Evolutionary conservation across 2,329 filamentous ascomycete genomes (phyloP), one percentile per base, ranked within the genome.

Genomic region (Plectosphaerella plurivora): DNA sequence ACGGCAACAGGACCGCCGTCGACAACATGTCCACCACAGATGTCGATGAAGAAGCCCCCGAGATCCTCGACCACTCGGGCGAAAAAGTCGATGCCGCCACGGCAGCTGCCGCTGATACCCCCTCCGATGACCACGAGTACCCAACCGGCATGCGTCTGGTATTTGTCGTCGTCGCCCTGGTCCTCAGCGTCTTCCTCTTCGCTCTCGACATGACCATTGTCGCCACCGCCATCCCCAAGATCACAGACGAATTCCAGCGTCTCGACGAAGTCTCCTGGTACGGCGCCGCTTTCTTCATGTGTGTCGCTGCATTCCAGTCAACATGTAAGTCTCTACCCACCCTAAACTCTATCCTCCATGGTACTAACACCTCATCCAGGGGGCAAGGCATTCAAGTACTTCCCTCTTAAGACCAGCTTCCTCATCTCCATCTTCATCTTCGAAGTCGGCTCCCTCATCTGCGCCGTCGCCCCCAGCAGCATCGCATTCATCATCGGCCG

Each of bases 221-320:
- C n/a, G 76, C 77, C 4, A 81, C 78, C 0, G 79, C 78, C 10
- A 80, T 82, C 41, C 79, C 79, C 10, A 77, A 76, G 55, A 81
- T 82, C 59, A 81, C 79, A 1, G 73, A 73, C 56, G 72, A 78
- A 41, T 78, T 79, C 65, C 68, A 76, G 52, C 70, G 74, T 47
- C 70, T 82, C 16, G 70, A 73, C 36, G 75, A 82, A 55, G 73
- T 81, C 12, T 75, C 77, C 20, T 86, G 82, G 82, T 85, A 85
- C 57, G 80, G 78, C 2, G 73, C 77, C 15, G 77, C 77, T 42
- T 82, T 76, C 58, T 78, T 80, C 63, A 68, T 79, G 58, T 76
- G 74, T 2, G 61, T 75, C 28, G 75, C 70, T 10, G 67, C 67
- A 53, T 69, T 74, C 59, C 73, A 76, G 60, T 71, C 73, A 44